These are phyloP conservation scores for Anthracocystis panici-leucophaei DNA, from an alignment of 1,284 basidiomycete species.

Conservation along the genomic window DNA sequence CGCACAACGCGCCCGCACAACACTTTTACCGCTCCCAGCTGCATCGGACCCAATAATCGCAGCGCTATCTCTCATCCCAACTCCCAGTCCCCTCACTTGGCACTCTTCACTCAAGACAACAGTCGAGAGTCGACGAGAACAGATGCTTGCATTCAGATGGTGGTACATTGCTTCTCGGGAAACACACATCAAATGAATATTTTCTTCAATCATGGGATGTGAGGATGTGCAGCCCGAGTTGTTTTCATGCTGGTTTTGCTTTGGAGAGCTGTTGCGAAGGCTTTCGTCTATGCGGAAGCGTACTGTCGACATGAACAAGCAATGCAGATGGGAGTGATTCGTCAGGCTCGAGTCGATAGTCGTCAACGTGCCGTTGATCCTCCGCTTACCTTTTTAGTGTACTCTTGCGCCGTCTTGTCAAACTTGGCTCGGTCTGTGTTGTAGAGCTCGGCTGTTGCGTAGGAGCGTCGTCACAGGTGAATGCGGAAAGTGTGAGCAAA, in stretches of 20 bases:
- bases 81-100: not conserved
- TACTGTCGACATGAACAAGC: constrained; percentile 12
- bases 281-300: constrained; percentile 25
- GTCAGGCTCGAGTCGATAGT: not conserved
- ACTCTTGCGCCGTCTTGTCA: constrained; percentile 59
- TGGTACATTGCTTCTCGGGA: constrained; percentile 35
- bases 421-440: constrained; percentile 60
- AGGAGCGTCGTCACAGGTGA: not conserved
- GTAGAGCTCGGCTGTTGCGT: constrained; percentile 60
- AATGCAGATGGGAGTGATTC: not conserved
- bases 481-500: not conserved
- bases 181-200: not conserved
- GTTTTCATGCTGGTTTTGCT: not conserved
- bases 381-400: constrained; percentile 53
- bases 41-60: constrained; percentile 1
- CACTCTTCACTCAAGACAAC: not conserved
- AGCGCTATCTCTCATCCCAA: not conserved
- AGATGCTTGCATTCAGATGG: constrained; percentile 12
- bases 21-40: not conserved
- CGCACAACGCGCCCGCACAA: not conserved
- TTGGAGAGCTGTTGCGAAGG: not conserved
- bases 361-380: not conserved
- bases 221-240: not conserved
- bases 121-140: not conserved
- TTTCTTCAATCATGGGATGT: not conserved